A percentile compares a stretch with the other conserved stretches of the same genome.
These are phyloP conservation scores for Russula foetens DNA, from an alignment of 768 basidiomycete species.

Conservation along the genomic window DNA sequence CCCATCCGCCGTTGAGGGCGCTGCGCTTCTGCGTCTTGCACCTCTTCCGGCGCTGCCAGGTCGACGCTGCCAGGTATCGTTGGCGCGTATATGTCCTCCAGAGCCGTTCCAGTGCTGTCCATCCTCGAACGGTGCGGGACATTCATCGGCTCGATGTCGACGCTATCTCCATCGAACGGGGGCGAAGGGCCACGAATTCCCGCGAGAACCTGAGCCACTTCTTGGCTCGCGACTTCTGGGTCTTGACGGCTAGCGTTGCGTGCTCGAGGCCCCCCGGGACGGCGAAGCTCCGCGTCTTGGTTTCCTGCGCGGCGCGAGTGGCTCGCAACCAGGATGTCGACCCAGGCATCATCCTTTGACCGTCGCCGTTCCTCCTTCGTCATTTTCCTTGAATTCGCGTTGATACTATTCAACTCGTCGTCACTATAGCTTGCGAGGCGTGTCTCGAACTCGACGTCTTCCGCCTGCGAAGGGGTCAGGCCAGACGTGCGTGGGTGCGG, in stretches of 20 bases:
- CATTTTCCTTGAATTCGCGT: conserved; percentile 8
- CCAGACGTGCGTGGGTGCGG: conserved; percentile 40
- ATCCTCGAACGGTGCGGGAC: conserved; percentile 10
- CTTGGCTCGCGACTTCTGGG: too few species aligned
- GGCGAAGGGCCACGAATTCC: conserved; percentile 34
- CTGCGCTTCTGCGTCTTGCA: conserved; percentile 18
- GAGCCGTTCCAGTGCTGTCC: not conserved
- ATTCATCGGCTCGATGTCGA: too few species aligned
- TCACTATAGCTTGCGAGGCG: conserved; percentile 58
- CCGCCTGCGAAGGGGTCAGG: conserved; percentile 65
- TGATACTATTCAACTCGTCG: conserved; percentile 27
- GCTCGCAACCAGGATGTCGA: conserved; percentile 71
- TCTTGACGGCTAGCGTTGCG: too few species aligned
- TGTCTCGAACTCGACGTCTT: conserved; percentile 77
- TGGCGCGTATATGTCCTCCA: conserved; percentile 3
- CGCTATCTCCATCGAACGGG: conserved; percentile 33
- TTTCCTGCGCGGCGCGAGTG: conserved; percentile 43
- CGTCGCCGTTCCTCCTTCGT: conserved; percentile 37
- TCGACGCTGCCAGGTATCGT: not conserved
- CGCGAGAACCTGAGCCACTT: conserved; percentile 26
- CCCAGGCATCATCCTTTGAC: conserved; percentile 74
- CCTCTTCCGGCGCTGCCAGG: conserved; percentile 17
- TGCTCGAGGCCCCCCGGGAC: conserved; percentile 22
- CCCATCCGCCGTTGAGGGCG: conserved; percentile 35
- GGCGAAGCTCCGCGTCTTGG: conserved; percentile 42